phyloP scores from a whole-genome alignment of 2,329 filamentous ascomycete species.

The Fusarium sp. region DNA sequence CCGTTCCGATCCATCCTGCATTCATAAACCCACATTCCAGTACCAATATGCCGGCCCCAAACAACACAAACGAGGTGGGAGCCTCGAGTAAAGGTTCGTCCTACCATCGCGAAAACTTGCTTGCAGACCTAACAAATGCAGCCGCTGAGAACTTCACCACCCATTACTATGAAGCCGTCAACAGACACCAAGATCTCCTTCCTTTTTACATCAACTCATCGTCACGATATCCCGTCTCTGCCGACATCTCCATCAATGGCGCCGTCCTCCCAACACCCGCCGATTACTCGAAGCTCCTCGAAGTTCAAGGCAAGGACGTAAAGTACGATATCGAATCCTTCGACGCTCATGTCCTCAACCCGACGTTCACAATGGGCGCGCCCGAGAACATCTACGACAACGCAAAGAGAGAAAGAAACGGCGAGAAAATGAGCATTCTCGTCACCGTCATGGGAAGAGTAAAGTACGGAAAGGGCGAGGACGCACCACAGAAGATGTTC shows the following conservation, averaged over 20 bases:
- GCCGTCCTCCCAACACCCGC: constrained; percentile 69
- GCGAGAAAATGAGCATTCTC: constrained; percentile 73
- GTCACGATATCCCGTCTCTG: constrained; percentile 62
- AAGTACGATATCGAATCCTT: constrained; percentile 80
- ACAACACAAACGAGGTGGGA: constrained; percentile 58
- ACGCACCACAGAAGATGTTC: constrained; percentile 75
- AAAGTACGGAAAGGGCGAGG: constrained; percentile 71
- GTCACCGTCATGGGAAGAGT: constrained; percentile 81
- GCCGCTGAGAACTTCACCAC: constrained; percentile 79
- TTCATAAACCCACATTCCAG: not conserved
- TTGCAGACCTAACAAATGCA: constrained; percentile 48
- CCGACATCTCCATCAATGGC: constrained; percentile 85
- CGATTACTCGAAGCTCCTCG: constrained; percentile 75
- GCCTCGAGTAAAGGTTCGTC: constrained; percentile 60
- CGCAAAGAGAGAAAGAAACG: constrained; percentile 60
- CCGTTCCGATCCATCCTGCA: not conserved
- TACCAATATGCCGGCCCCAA: constrained; percentile 51
- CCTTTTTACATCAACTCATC: constrained; percentile 77
- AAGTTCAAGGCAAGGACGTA: constrained; percentile 67
- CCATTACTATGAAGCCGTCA: constrained; percentile 80
- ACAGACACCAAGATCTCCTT: constrained; percentile 69
- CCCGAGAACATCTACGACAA: constrained; percentile 57
- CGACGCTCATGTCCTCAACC: constrained; percentile 83
- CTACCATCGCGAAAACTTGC: not conserved
- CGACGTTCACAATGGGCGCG: constrained; percentile 69